Percentiles rank a stretch among this genome's conserved stretches.
Evolutionary conservation across 345 rosid species (phyloP).

Genomic region (Toxicodendron radicans): DNA sequence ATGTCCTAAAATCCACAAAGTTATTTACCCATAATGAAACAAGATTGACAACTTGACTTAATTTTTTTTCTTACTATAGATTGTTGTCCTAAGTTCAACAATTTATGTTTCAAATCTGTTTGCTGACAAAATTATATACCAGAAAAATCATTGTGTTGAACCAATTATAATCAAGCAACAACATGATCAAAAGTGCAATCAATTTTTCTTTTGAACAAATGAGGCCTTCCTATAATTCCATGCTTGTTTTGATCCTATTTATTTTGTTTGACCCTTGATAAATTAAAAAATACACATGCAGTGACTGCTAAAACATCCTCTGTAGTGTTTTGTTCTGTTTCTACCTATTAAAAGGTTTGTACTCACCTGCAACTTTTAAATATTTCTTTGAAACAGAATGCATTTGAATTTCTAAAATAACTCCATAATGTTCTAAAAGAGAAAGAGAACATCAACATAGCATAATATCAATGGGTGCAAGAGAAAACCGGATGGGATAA

Average conservation of each 20-base stretch:
- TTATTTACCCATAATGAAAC: background rate
- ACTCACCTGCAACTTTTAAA: background rate
- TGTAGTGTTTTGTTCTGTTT: background rate
- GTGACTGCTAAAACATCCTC: background rate
- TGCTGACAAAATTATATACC: background rate
- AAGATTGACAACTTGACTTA: background rate
- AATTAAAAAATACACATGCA: background rate
- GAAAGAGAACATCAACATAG: background rate
- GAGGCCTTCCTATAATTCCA: background rate
- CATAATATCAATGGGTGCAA: conserved; percentile 16
- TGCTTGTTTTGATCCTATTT: background rate
- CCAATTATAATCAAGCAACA: background rate
- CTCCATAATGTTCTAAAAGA: background rate
- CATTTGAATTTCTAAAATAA: background rate
- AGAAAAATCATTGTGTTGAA: background rate
- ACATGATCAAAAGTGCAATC: background rate
- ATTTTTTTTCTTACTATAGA: background rate
- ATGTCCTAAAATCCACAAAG: background rate
- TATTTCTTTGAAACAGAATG: background rate
- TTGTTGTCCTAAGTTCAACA: background rate
- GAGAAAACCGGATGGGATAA: conserved; percentile 54
- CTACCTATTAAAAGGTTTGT: background rate
- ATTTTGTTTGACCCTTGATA: too few species aligned
- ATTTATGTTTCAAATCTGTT: background rate
- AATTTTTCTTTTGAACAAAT: background rate